Conservation (phyloP, 306 rosid genomes). For the Medicago arabica region DNA sequence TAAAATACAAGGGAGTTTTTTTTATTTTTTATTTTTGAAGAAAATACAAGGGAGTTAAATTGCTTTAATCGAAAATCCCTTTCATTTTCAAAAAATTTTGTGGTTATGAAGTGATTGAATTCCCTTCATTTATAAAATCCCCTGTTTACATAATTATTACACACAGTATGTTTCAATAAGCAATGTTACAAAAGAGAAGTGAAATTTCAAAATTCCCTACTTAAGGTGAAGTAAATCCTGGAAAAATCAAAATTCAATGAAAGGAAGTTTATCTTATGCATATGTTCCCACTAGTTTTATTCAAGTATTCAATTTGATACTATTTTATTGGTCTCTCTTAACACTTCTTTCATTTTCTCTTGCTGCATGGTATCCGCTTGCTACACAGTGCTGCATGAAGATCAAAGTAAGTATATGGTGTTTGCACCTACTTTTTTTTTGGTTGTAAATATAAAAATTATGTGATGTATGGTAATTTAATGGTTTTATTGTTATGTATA, state of each 20-base stretch:
- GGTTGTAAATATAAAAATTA: not conserved
- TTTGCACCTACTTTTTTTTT: constrained; percentile 23
- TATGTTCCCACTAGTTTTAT: constrained; percentile 13
- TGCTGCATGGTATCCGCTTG: constrained; percentile 58
- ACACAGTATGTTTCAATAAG: not conserved
- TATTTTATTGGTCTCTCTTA: constrained; percentile 40
- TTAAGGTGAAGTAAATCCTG: constrained; percentile 1
- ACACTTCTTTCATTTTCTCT: constrained; percentile 37
- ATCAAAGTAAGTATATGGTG: constrained; percentile 72
- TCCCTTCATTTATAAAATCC: not conserved
- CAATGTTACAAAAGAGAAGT: constrained; percentile 16
- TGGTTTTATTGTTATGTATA: constrained; percentile 8
- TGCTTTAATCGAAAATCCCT: not conserved
- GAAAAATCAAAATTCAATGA: not conserved
- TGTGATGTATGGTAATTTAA: constrained; percentile 20
- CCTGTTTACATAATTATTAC: too few species aligned
- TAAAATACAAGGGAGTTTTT: constrained; percentile 1
- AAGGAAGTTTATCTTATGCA: constrained; percentile 13
- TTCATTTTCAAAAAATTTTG: constrained; percentile 4
- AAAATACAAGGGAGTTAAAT: constrained; percentile 6
- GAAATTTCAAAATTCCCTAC: constrained; percentile 8
- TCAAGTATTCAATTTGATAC: constrained; percentile 31
- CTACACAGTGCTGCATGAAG: constrained; percentile 78
- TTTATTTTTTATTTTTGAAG: too few species aligned
- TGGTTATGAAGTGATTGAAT: constrained; percentile 5